Base-by-base conservation (phyloP, 1,284 basidiomycete genomes). In the Apiotrichum brassicae region DNA sequence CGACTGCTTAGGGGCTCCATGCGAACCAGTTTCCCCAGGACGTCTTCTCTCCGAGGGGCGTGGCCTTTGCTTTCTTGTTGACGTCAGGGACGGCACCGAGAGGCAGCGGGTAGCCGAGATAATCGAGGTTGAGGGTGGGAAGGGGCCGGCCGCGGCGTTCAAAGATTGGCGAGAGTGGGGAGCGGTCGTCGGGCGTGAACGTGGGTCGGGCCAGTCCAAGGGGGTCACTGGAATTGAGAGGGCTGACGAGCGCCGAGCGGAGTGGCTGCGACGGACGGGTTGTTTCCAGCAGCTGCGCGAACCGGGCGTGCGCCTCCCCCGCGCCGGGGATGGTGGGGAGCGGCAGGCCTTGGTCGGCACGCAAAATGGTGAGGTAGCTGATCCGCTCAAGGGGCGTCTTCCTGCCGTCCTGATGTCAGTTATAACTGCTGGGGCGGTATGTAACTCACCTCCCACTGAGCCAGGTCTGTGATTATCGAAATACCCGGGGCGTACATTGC, bases 21-120 rank as follows among this genome's bases (percentile, higher is more conserved):
- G 20, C 16, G 26, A 46, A 46, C 45, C 45, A 46, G 36, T 39
- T 39, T 8, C 45, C 45, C 45, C 45, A 46, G 2, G 35, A 46
- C 25, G 32, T n/a, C 42, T 33, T 34, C 18, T 26, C 22, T 6
- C 16, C 25, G 16, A 43, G 30, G 7, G 30, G 30, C 8, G 20
- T 23, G 6, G 42, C 43, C 33, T 33, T 20, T 2, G 26, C 5
- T n/a, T 13, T 4, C 20, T 12, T 13, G 20, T 11, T 24, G 35
- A 13, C 18, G 14, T 30, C 28, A 30, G 11, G 28, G 28, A 9
- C 28, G 28, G 14, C 5, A 14, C 28, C 11, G 28, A 9, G 28
- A 30, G 28, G 28, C 28, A n/a, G n/a, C n/a, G n/a, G n/a, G n/a
- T n/a, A n/a, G n/a, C n/a, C n/a, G n/a, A n/a, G n/a, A n/a, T n/a